A percentile compares a stretch with the other conserved stretches of the same genome.
phyloP scores from a whole-genome alignment of 352 stramenopile genomes.

The Globisporangium perplexum region DNA sequence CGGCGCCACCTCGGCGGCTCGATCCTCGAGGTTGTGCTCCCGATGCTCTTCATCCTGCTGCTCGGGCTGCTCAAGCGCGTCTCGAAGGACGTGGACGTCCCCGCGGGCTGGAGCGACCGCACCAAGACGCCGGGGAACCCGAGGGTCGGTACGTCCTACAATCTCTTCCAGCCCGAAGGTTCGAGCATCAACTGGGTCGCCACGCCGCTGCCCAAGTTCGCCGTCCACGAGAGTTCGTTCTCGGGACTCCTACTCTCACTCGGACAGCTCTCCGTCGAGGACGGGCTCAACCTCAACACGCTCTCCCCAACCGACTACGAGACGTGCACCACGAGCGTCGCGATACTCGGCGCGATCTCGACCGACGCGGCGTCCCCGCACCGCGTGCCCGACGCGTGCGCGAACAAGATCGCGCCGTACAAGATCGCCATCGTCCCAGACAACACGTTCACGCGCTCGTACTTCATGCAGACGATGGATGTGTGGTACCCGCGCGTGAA shows the following conservation, averaged over 20 bases:
- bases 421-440: constrained; percentile 54
- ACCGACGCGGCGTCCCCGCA: constrained; percentile 28
- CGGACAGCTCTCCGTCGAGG: constrained; percentile 22
- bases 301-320: constrained; percentile 23
- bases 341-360: constrained; percentile 26
- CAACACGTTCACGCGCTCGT: constrained; percentile 44
- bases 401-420: constrained; percentile 37
- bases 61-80: constrained; percentile 48
- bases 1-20: constrained; percentile 38
- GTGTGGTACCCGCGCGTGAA: constrained; percentile 45
- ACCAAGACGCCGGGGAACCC: constrained; percentile 5
- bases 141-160: constrained; percentile 24
- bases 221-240: constrained; percentile 42
- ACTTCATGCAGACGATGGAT: constrained; percentile 41
- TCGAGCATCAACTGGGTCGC: constrained; percentile 20
- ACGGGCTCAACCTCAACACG: constrained; percentile 1
- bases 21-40: constrained; percentile 41
- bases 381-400: constrained; percentile 26
- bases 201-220: constrained; percentile 32
- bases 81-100: constrained; percentile 42
- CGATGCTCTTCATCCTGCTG: constrained; percentile 52
- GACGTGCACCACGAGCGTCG: constrained; percentile 22
- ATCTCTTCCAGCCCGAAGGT: constrained; percentile 34
- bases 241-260: constrained; percentile 51
- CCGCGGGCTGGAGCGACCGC: constrained; percentile 36